These are phyloP conservation scores for Aspergillus steynii DNA, from an alignment of 495 filamentous ascomycete species.

Conservation along the genomic window DNA sequence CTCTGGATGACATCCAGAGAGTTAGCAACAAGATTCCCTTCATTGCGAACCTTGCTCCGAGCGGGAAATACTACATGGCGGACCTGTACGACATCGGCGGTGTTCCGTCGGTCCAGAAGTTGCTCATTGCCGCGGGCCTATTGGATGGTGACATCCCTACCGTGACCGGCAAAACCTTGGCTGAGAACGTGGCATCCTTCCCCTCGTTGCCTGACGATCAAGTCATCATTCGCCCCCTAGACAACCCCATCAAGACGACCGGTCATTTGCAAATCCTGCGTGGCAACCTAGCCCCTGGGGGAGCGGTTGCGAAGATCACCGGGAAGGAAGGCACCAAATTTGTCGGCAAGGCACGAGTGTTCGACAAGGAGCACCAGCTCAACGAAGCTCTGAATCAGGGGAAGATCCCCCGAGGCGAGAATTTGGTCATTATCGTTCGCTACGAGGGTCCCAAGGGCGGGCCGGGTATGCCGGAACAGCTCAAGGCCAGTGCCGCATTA, in stretches of 20 bases:
- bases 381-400: conserved; percentile 72
- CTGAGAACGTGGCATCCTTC: conserved; percentile 81
- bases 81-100: conserved; percentile 95
- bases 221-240: conserved; percentile 78
- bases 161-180: conserved; percentile 89
- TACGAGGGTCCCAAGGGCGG: conserved; percentile 96
- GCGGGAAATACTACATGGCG: conserved; percentile 87
- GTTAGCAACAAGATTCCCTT: conserved; percentile 89
- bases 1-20: conserved; percentile 84
- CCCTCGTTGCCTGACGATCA: conserved; percentile 80
- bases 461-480: conserved; percentile 98
- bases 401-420: conserved; percentile 71
- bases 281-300: conserved; percentile 89
- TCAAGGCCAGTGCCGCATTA: conserved; percentile 83
- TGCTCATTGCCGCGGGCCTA: conserved; percentile 77
- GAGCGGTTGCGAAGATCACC: conserved; percentile 96
- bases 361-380: conserved; percentile 83
- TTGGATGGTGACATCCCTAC: conserved; percentile 84
- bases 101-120: conserved; percentile 87
- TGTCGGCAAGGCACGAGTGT: conserved; percentile 81
- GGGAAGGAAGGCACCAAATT: conserved; percentile 90
- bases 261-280: conserved; percentile 89
- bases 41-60: conserved; percentile 89
- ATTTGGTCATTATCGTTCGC: conserved; percentile 89
- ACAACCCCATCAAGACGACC: conserved; percentile 81